Evolutionary conservation across 192 early-diverging fungal genomes (phyloP).

Genomic region (Dissophora ornata): DNA sequence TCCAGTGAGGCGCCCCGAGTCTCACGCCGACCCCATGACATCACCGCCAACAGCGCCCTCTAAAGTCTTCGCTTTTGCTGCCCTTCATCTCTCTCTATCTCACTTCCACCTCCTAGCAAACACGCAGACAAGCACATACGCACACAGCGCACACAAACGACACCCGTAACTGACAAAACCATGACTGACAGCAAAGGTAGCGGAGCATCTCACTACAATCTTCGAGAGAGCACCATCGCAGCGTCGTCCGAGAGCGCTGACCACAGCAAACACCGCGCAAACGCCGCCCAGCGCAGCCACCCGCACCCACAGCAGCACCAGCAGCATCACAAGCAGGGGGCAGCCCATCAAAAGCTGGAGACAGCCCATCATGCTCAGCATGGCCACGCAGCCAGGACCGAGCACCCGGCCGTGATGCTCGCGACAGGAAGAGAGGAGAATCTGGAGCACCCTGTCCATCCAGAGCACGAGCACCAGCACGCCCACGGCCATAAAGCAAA

Average conservation of each 20-base stretch:
- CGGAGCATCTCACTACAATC: slow-evolving; percentile 11
- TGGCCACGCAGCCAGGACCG: background rate
- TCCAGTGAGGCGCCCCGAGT: too few species aligned
- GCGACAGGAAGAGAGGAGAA: slow-evolving; percentile 36
- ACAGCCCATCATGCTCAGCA: background rate
- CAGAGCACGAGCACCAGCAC: slow-evolving; percentile 17
- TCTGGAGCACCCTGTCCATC: slow-evolving; percentile 40
- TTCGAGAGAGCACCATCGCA: slow-evolving; percentile 33
- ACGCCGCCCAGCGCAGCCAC: background rate
- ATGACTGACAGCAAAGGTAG: slow-evolving; percentile 31
- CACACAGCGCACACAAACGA: background rate
- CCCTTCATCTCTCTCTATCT: too few species aligned
- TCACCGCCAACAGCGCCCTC: too few species aligned
- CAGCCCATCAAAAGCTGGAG: background rate
- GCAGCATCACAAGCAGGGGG: slow-evolving; percentile 4
- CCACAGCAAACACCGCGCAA: slow-evolving; percentile 2
- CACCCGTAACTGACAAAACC: background rate
- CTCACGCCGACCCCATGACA: too few species aligned
- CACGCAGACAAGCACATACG: background rate
- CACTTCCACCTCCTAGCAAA: background rate
- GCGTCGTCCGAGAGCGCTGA: background rate
- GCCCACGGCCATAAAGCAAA: background rate
- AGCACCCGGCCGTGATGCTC: slow-evolving; percentile 16
- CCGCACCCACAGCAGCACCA: background rate
- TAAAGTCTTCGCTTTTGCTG: too few species aligned